Evolutionary conservation across 495 filamentous ascomycete genomes (phyloP).

Genomic region (Trichodelitschia bisporula): DNA sequence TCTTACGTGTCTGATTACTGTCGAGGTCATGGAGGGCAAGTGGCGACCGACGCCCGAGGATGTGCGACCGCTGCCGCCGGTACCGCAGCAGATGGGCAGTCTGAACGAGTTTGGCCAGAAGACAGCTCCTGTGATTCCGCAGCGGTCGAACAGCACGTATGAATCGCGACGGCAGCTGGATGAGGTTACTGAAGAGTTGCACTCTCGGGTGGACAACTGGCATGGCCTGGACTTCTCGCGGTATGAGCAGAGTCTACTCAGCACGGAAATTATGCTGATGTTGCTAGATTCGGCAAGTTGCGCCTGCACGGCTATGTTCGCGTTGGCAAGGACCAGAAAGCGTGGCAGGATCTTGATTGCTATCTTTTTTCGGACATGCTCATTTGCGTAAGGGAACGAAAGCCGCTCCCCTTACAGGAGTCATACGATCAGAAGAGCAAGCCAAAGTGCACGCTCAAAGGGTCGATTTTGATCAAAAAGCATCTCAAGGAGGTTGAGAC

Average conservation of each 20-base stretch:
- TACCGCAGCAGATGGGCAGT: conserved; percentile 23
- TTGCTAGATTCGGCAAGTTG: conserved; percentile 66
- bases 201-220: conserved; percentile 85
- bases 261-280: conserved; percentile 1
- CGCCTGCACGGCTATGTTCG: conserved; percentile 74
- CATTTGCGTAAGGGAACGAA: conserved; percentile 97
- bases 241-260: conserved; percentile 21
- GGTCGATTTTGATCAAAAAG: conserved; percentile 96
- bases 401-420: conserved; percentile 26
- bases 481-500: conserved; percentile 81
- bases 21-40: conserved; percentile 83
- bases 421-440: conserved; percentile 24
- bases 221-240: conserved; percentile 89
- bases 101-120: too few relatives aligned
- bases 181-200: conserved; percentile 67
- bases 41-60: conserved; percentile 78
- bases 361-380: conserved; percentile 98
- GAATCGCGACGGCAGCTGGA: conserved; percentile 45
- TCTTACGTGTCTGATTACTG: conserved; percentile 77
- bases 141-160: conserved; percentile 11
- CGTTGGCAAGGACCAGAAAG: conserved; percentile 88
- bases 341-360: conserved; percentile 96
- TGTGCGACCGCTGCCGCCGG: conserved; percentile 35
- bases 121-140: conserved; percentile 4
- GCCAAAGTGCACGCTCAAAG: conserved; percentile 71